A percentile compares a stretch with the other conserved stretches of the same genome.
Evolutionary conservation across 495 filamentous ascomycete species (phyloP).

Genomic region (Durotheca rogersii): DNA sequence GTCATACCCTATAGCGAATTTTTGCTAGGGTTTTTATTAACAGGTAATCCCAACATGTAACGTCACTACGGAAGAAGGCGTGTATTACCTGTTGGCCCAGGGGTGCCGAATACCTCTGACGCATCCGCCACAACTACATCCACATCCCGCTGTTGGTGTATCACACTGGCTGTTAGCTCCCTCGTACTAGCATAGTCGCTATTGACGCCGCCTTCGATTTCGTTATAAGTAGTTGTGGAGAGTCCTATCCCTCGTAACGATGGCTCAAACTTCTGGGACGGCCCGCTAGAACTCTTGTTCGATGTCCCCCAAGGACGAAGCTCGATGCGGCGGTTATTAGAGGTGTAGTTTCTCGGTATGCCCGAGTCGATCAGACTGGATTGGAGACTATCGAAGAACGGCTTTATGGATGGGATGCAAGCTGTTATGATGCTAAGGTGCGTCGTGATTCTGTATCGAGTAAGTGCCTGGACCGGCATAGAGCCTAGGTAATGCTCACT

Average conservation of each 20-base stretch:
- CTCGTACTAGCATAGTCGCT: not conserved
- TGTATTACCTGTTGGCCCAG: not conserved
- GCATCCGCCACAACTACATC: conserved; percentile 1
- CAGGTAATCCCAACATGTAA: no score
- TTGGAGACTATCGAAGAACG: conserved; percentile 10
- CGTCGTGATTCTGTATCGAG: conserved; percentile 1
- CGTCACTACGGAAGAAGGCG: no score
- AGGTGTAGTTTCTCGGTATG: conserved; percentile 7
- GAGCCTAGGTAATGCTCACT: not conserved
- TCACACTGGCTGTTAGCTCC: conserved; percentile 1
- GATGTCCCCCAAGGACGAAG: not conserved
- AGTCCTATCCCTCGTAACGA: conserved; percentile 2
- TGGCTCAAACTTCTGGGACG: not conserved
- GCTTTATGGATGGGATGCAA: conserved; percentile 12
- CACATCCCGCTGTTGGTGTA: conserved; percentile 2
- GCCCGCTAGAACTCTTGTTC: not conserved
- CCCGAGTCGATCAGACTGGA: conserved; percentile 17
- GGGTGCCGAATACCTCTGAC: not conserved
- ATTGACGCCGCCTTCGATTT: conserved; percentile 5
- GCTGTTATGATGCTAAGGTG: conserved; percentile 14
- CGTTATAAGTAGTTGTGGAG: not conserved
- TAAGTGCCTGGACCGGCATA: not conserved
- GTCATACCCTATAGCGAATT: no score
- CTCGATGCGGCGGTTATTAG: not conserved
- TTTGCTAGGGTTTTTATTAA: no score